Evolutionary conservation across 352 stramenopile species (phyloP), one percentile per base, ranked within the genome.

Genomic region (Pythium pyrilobum): DNA sequence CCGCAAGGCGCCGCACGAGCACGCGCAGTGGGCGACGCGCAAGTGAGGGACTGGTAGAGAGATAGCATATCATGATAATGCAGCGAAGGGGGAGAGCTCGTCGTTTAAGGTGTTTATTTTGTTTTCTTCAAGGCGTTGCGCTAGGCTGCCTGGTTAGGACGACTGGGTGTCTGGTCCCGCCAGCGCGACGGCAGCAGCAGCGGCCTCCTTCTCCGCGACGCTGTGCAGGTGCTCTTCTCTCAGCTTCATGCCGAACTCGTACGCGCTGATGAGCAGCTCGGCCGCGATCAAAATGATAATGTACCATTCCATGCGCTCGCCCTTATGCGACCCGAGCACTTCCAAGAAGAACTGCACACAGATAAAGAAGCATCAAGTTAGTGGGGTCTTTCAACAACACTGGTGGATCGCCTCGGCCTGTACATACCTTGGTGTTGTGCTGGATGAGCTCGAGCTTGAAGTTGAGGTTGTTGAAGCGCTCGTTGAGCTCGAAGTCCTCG

Each of bases 371-470:
- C 29, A 49, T 39, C 57, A 55, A 53, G 24, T 46, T 15, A 40
- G 25, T 38, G n/a, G n/a, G n/a, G 37, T 24, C 3, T 27, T 16
- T 20, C 18, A 31, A 33, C 23, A 42, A 6, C 21, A 27, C 16
- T 24, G 36, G 28, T 13, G 9, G 3, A 15, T 12, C 28, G 2
- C 7, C 43, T 10, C 6, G 29, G 20, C 3, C 24, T 7, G 3
- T 7, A 45, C 34, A 21, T 71, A 92, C 82, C 77, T 98, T 98
- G 38, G 95, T 97, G 78, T 99, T 99, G 71, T 98, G 86, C 66
- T 98, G 93, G 60, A 98, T 98, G 32, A 98, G 70, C 67, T 98
- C 92, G 18, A 98, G 77, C 69, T 98, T 98, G 56, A 97, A 98
- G 71, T 99, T 96, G 54, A 99, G 87, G 51, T 98, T 96, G 66